Evolutionary conservation across 2,329 filamentous ascomycete genomes (phyloP).

Genomic region (Epichloe amarillans): DNA sequence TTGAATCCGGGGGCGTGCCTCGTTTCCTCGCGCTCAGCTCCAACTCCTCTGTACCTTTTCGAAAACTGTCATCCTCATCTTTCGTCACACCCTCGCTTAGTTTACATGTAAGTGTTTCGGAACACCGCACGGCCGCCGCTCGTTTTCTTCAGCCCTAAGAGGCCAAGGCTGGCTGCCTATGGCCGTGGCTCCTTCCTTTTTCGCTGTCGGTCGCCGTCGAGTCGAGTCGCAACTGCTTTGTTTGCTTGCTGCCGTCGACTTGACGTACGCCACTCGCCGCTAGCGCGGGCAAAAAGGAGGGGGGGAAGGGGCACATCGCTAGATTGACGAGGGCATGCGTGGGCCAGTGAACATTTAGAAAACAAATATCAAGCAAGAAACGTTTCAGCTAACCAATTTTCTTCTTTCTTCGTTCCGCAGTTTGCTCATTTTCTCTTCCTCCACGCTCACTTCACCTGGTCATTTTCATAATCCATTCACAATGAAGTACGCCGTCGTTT

Average conservation of each 20-base stretch:
- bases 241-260: neutral
- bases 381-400: neutral
- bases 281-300: no score
- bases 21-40: neutral
- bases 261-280: no score
- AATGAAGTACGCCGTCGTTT: conserved; percentile 24
- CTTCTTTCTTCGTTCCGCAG: neutral
- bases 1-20: conserved; percentile 2
- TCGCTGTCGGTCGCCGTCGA: neutral
- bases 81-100: conserved; percentile 1
- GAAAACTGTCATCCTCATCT: neutral
- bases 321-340: neutral
- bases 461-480: conserved; percentile 8
- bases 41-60: neutral
- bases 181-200: neutral
- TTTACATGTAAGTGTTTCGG: neutral
- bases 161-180: neutral
- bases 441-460: neutral
- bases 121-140: neutral
- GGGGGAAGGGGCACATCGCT: neutral
- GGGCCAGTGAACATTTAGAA: neutral
- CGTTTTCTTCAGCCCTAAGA: neutral
- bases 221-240: neutral
- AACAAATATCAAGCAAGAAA: neutral
- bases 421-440: neutral